Percentiles rank a stretch among this genome's conserved stretches.
Conservation (phyloP, 352 stramenopile species). For the Phytophthora melonis region DNA sequence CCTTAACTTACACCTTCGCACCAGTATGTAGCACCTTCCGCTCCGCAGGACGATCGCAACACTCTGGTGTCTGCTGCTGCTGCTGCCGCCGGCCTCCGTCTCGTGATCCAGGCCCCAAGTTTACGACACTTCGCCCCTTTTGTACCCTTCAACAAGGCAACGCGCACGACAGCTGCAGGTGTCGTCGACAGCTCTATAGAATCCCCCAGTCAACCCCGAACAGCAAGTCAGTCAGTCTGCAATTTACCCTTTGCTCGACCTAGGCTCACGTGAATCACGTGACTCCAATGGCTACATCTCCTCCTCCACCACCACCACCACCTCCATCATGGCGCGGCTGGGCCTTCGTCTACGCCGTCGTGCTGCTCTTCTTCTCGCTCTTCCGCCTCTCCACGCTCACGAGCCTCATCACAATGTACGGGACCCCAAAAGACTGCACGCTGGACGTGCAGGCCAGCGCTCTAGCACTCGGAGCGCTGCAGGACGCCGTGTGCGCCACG, state of each 20-base stretch:
- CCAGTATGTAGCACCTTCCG: too few species aligned
- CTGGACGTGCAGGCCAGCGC: constrained; percentile 22
- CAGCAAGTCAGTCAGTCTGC: background rate
- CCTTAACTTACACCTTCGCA: too few species aligned
- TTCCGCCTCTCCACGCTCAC: constrained; percentile 6
- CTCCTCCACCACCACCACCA: background rate
- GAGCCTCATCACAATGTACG: constrained; percentile 31
- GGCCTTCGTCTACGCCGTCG: constrained; percentile 16
- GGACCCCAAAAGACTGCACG: constrained; percentile 7
- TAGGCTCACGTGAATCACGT: too few species aligned
- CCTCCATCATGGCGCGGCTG: background rate
- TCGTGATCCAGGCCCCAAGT: too few species aligned
- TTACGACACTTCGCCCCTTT: too few species aligned
- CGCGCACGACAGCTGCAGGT: too few species aligned
- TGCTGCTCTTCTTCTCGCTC: constrained; percentile 21
- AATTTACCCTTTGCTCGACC: background rate
- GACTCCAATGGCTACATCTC: background rate
- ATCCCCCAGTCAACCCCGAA: too few species aligned
- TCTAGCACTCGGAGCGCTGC: constrained; percentile 23
- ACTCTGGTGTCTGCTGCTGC: too few species aligned
- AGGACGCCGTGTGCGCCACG: constrained; percentile 46
- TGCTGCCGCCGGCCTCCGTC: too few species aligned
- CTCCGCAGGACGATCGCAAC: too few species aligned
- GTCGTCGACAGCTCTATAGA: too few species aligned
- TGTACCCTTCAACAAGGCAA: too few species aligned